These are phyloP conservation scores for Sugiyamaella neomexicana DNA, from an alignment of 1,139 yeast genomes.

Conservation along the genomic window DNA sequence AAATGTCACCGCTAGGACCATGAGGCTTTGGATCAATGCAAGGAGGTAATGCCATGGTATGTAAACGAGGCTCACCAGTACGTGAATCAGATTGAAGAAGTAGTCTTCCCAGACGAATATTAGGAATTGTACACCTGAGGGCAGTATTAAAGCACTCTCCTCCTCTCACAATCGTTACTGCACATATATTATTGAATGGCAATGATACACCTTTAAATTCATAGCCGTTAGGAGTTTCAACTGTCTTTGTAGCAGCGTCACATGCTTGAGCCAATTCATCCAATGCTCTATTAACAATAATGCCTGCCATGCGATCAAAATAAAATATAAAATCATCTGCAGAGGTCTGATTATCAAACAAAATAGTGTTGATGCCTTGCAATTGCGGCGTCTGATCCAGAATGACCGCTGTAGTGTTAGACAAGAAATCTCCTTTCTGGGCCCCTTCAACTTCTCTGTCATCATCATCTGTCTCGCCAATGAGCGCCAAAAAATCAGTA, in stretches of 20 bases:
- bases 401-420: conserved; percentile 23
- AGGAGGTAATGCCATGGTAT: conserved; percentile 63
- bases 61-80: conserved; percentile 93
- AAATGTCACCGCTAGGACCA: conserved; percentile 24
- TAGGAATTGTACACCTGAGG: conserved; percentile 72
- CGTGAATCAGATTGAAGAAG: conserved; percentile 82
- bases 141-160: conserved; percentile 91
- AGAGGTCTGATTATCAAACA: conserved; percentile 55
- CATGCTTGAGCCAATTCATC: conserved; percentile 85
- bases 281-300: conserved; percentile 66
- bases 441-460: conserved; percentile 1
- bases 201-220: conserved; percentile 46
- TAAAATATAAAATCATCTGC: conserved; percentile 82
- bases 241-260: conserved; percentile 64
- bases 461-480: conserved; percentile 42
- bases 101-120: conserved; percentile 74
- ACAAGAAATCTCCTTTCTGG: conserved; percentile 4
- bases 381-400: conserved; percentile 68
- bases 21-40: conserved; percentile 32
- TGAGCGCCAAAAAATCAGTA: conserved; percentile 52
- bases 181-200: conserved; percentile 53
- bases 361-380: conserved; percentile 67
- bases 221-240: conserved; percentile 52
- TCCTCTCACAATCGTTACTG: conserved; percentile 80
- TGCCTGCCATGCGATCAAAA: conserved; percentile 74